Evolutionary conservation across 345 rosid genomes (phyloP), one percentile per base, ranked within the genome.

Genomic region (Salix caprea): DNA sequence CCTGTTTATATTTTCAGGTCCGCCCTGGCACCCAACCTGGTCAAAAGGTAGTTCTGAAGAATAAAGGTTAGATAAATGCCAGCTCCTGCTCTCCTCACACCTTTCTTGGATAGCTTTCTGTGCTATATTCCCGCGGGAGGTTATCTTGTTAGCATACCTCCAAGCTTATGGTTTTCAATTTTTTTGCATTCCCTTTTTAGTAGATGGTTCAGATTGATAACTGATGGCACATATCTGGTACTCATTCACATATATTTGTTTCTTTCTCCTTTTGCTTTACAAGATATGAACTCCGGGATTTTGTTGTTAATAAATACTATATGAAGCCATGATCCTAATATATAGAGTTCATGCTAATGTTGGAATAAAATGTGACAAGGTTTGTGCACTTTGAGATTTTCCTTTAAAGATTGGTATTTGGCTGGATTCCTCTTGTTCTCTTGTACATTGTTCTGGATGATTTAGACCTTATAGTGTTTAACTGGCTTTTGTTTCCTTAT

Each of bases 1-100:
- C 26, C 36, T 70, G 34, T 52, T 50, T 77, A 4, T 54, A 16
- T 68, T 76, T 80, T 74, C 86, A 95, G 99, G 95, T 96, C 74
- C 94, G 97, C 23, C 86, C 98, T 70, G 99, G 99, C 74, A 91
- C 97, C 73, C 99, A 96, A 81, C 97, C 98, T 72, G 97, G 99
- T 76, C 99, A 96, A 81, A 96, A 96, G 86, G 99, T 96, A 46
- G 99, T 94, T 71, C 83, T 96, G 75, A 92, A 96, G 90, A 90
- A 81, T 86, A 96, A 96, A 87, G 99, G 99, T 96, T 73, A 84
- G 86, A 46, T 82, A 84, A 56, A 76, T 9, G 24, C 66, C 23
- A n/a, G 42, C 39, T 50, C 18, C 54, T 70, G 32, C 69, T 66
- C 3, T 60, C 36, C 5, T 65, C 67, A 68, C 19, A 62, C 67